Percentiles rank a stretch among this genome's conserved stretches.
Conservation (phyloP, 176 grass and related monocot genomes). For the maize (Zea mays) region Zm-B73-REFERENCE-NAM-5.0 NC_050102.1:136992001-136992500, state of each 20-base stretch:
- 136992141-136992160: constrained; percentile 8
- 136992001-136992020: neutral
- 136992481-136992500: constrained; percentile 31
- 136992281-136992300: constrained; percentile 70
- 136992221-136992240: constrained; percentile 43
- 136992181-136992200: neutral
- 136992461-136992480: constrained; percentile 98
- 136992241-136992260: constrained; percentile 80
- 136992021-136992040: neutral
- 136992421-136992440: constrained; percentile 95
- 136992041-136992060: neutral
- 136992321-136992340: neutral
- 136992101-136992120: constrained; percentile 21
- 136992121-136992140: neutral
- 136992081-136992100: neutral
- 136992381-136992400: constrained; percentile 21
- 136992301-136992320: neutral
- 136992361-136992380: constrained; percentile 19
- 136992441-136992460: constrained; percentile 94
- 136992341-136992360: constrained; percentile 21
- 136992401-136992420: constrained; percentile 83
- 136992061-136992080: neutral
- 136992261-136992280: constrained; percentile 88
- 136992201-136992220: constrained; percentile 10
- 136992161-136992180: neutral